Evolutionary conservation across 179 eudicot species (phyloP).

Genomic region (Actinidia arguta): DNA sequence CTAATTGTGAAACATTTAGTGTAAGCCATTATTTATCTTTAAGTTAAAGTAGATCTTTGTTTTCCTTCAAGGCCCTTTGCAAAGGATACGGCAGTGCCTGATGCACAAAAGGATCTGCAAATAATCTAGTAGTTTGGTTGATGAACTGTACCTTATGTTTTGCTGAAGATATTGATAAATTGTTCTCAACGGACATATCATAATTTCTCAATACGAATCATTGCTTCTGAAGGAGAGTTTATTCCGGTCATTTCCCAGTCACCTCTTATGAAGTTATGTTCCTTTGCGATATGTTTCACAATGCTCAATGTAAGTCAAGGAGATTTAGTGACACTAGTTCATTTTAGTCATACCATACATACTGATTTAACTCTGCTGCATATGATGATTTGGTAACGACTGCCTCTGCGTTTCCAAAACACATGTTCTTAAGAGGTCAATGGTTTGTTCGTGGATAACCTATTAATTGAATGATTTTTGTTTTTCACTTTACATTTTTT

Average conservation of each 20-base stretch:
- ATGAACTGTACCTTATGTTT: background rate
- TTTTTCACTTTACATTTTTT: too few species aligned
- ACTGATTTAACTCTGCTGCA: background rate
- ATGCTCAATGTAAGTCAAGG: background rate
- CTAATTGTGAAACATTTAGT: background rate
- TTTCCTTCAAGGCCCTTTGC: background rate
- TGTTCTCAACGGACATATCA: slow-evolving; percentile 5
- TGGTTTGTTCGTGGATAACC: background rate
- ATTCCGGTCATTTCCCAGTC: slow-evolving; percentile 77
- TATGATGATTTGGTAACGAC: background rate
- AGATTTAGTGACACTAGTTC: background rate
- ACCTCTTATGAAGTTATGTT: slow-evolving; percentile 84
- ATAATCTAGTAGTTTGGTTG: background rate
- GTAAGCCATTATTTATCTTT: background rate
- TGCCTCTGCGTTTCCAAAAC: background rate
- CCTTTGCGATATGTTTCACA: background rate
- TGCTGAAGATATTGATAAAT: background rate
- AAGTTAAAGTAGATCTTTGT: background rate
- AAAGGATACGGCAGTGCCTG: background rate
- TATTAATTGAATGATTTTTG: too few species aligned
- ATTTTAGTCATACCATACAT: background rate
- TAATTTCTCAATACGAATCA: slow-evolving; percentile 65
- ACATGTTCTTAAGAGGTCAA: background rate
- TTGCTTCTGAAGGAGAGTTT: slow-evolving; percentile 91
- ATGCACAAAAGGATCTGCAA: background rate